These are phyloP conservation scores for Monosporascus sp. DNA, from an alignment of 2,329 filamentous ascomycete species.

Conservation along the genomic window DNA sequence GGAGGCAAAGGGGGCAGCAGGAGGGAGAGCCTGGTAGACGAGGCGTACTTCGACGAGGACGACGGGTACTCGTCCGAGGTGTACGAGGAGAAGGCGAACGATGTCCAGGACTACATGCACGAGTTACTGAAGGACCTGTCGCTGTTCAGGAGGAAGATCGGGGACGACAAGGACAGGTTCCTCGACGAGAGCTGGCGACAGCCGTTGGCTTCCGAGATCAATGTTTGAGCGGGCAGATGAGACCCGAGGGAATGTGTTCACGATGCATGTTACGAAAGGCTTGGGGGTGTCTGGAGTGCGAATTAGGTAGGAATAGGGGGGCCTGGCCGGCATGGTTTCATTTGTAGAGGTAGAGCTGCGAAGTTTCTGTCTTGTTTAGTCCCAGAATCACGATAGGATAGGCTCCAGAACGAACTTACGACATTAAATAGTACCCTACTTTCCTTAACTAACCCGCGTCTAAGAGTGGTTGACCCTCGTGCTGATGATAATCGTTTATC, in stretches of 20 bases:
- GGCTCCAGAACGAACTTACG: not conserved
- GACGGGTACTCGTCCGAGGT: conserved; percentile 37
- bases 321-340: not conserved
- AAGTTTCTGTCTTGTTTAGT: not conserved
- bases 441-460: not conserved
- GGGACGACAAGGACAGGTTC: conserved; percentile 72
- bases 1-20: conserved; percentile 24
- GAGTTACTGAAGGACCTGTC: conserved; percentile 74
- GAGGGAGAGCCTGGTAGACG: conserved; percentile 35
- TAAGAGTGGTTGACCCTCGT: too few relatives aligned
- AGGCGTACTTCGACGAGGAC: conserved; percentile 56
- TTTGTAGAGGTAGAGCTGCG: not conserved
- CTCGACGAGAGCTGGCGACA: conserved; percentile 56
- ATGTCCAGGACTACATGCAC: conserved; percentile 81
- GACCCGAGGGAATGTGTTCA: not conserved
- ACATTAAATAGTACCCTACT: not conserved
- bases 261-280: not conserved
- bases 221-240: conserved; percentile 21
- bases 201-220: conserved; percentile 42
- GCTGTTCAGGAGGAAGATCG: conserved; percentile 79
- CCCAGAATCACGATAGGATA: not conserved
- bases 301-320: not conserved
- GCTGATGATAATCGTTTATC: not conserved
- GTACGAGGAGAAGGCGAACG: conserved; percentile 49
- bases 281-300: conserved; percentile 14